These are phyloP conservation scores for Exidia glandulosa DNA, from an alignment of 768 basidiomycete species.

Conservation along the genomic window DNA sequence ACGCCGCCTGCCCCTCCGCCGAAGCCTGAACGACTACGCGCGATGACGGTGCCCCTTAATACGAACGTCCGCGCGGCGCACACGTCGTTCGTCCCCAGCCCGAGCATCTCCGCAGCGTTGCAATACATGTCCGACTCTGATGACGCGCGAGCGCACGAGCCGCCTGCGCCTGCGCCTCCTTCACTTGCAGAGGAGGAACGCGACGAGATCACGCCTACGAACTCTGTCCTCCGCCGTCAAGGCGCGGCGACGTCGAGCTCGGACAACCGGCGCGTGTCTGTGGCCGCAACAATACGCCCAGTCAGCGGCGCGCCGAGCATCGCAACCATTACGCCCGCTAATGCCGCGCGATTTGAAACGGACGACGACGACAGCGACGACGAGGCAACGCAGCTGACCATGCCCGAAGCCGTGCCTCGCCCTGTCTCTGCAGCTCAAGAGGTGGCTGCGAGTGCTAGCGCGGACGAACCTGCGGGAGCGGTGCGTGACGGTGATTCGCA, in stretches of 20 bases:
- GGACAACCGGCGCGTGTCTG: neutral
- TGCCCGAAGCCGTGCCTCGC: neutral
- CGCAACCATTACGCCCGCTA: neutral
- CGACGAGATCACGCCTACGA: neutral
- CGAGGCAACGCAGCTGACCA: neutral
- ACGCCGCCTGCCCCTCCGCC: neutral
- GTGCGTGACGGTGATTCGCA: neutral
- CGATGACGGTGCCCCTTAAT: neutral
- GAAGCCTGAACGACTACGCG: neutral
- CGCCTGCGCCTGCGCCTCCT: neutral
- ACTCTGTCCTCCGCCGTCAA: neutral
- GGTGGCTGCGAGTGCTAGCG: no score
- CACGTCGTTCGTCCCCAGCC: slow-evolving; percentile 33
- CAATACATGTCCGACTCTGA: slow-evolving; percentile 28
- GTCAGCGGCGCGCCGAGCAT: neutral
- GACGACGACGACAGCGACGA: neutral
- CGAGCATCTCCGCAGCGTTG: slow-evolving; percentile 47
- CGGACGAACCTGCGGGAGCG: neutral
- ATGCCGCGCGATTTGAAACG: neutral
- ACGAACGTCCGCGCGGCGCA: neutral
- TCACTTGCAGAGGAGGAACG: neutral
- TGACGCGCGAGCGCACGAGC: neutral
- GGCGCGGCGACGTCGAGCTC: neutral
- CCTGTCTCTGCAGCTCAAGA: neutral
- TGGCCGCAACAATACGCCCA: neutral